Evolutionary conservation across 1,284 basidiomycete genomes (phyloP).

Genomic region (Pyrrhoderma lamaoense): DNA sequence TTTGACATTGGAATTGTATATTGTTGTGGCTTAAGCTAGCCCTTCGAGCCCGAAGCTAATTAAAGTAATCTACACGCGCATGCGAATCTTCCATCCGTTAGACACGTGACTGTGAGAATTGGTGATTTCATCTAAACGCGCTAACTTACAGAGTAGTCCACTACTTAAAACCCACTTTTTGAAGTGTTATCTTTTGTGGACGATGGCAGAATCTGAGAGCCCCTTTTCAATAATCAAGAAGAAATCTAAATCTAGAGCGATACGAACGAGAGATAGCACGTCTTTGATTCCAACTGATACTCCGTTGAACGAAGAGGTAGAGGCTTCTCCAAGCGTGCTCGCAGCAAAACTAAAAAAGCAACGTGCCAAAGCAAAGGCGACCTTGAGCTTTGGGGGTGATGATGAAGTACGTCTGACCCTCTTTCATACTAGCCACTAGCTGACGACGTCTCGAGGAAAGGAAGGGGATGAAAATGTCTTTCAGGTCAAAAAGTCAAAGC

Average conservation of each 20-base stretch:
- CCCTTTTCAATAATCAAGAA: constrained; percentile 8
- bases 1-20: constrained; percentile 22
- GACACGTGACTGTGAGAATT: not conserved
- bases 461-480: constrained; percentile 56
- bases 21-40: no score
- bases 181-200: not conserved
- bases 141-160: no score
- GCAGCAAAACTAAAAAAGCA: constrained; percentile 62
- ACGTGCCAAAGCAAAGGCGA: constrained; percentile 54
- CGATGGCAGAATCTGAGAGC: not conserved
- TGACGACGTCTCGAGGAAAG: constrained; percentile 31
- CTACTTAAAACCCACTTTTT: no score
- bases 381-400: constrained; percentile 76
- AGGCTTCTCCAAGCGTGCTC: constrained; percentile 48
- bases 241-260: constrained; percentile 23
- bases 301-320: constrained; percentile 17
- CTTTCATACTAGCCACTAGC: constrained; percentile 18
- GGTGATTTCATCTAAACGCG: no score
- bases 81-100: no score
- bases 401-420: constrained; percentile 53
- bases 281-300: constrained; percentile 22
- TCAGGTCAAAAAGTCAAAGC: constrained; percentile 68
- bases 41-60: no score
- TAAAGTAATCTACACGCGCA: no score
- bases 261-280: constrained; percentile 6